Base-by-base conservation (phyloP, 129 eudicot genomes). In the Escallonia rubra region DNA sequence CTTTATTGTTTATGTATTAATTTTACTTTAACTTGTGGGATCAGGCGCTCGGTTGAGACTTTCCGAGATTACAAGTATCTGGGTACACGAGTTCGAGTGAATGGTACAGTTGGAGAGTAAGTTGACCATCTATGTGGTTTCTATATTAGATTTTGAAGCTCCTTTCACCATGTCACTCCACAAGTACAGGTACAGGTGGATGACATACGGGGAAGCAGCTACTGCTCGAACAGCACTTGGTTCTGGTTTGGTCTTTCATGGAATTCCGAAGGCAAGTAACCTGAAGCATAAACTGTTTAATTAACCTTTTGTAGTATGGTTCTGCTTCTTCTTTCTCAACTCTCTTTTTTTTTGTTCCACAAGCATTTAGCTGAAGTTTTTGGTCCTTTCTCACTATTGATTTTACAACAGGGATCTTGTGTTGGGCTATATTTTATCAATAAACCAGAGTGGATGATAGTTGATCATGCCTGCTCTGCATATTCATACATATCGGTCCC, bases 41-140 rank as follows among this genome's bases (percentile, higher is more conserved):
- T 48, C 64, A 92, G 96, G 83, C 70, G 72, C 52, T 81, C 98
- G 63, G 85, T 79, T 50, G 87, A 83, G 69, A 76, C 87, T 43
- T 88, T 84, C 57, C 67, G 78, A 9, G 95, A 92, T 66, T 55
- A 82, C 75, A 92, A 81, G 67, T 92, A 92, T 80, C 51, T 92
- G 62, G 98, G 96, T 50, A 83, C 98, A 14, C 83, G 98, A 64
- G 65, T 86, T 72, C 74, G 80, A 49, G 86, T 72, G 38, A 87
- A 92, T 84, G 96, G 98, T 76, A 86, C 91, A 49, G 80, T 88
- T 59, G 98, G 98, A 76, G 98, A 83, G 98, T 92, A 82, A 68
- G 98, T 81, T 78, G 8, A 41, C 15, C 51, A 39, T 8, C 45
- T 68, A 12, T 13, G 12, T 64, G 64, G 38, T 54, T 41, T 53